Evolutionary conservation across 1,139 yeast species (phyloP).

Genomic region (Saccharomycopsis crataegensis): DNA sequence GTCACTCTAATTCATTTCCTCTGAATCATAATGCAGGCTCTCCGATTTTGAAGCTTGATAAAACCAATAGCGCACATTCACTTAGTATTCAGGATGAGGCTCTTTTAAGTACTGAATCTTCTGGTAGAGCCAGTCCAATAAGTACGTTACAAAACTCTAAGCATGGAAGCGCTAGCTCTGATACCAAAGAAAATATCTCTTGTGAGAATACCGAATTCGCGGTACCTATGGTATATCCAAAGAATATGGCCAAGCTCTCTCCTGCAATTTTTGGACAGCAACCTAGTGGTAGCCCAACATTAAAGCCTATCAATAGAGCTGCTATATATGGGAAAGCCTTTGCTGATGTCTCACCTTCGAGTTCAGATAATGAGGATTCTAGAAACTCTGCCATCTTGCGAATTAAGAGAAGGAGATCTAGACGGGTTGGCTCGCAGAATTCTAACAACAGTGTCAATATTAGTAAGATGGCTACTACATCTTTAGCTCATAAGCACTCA

Average conservation of each 20-base stretch:
- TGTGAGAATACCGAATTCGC: background rate
- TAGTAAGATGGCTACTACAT: background rate
- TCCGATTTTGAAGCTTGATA: constrained; percentile 28
- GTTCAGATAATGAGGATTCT: constrained; percentile 65
- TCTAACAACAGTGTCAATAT: constrained; percentile 10
- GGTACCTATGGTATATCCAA: constrained; percentile 1
- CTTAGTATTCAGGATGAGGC: constrained; percentile 32
- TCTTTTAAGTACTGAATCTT: constrained; percentile 22
- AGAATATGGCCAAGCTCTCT: constrained; percentile 2
- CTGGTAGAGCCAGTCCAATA: constrained; percentile 31
- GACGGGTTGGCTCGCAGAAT: constrained; percentile 34
- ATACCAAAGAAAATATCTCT: background rate
- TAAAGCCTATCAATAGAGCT: background rate
- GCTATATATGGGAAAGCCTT: background rate
- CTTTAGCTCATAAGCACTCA: background rate
- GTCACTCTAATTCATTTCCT: constrained; percentile 12
- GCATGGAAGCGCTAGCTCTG: background rate
- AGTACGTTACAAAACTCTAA: constrained; percentile 3
- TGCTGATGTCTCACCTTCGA: constrained; percentile 41
- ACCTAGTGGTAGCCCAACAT: background rate
- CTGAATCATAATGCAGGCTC: constrained; percentile 20
- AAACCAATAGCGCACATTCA: constrained; percentile 32
- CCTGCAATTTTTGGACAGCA: background rate
- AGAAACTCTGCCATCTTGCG: constrained; percentile 45
- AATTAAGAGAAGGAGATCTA: constrained; percentile 51